phyloP scores from a whole-genome alignment of 2,329 filamentous ascomycete species.

The Nothophaeocryptopus gaeumannii region DNA sequence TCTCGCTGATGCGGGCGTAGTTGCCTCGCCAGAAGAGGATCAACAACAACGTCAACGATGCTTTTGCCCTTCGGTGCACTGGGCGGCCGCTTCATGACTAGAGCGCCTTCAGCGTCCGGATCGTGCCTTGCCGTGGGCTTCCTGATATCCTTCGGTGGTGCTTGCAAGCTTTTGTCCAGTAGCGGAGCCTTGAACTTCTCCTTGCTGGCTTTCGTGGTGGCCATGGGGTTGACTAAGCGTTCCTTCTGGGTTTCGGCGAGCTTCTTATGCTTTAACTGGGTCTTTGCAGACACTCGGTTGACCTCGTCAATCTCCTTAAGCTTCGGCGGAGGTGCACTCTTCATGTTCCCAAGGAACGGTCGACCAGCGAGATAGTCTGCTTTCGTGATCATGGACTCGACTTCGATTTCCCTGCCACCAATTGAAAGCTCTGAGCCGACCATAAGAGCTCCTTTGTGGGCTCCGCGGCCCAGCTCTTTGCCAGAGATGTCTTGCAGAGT shows the following conservation, averaged over 20 bases:
- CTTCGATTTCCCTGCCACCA: slow-evolving; percentile 65
- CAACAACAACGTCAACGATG: slow-evolving; percentile 69
- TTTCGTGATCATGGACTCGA: slow-evolving; percentile 61
- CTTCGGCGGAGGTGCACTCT: slow-evolving; percentile 25
- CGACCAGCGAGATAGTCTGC: slow-evolving; percentile 45
- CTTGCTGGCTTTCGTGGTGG: slow-evolving; percentile 39
- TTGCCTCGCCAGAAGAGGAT: slow-evolving; percentile 62
- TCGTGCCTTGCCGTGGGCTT: slow-evolving; percentile 63
- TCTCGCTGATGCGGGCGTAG: slow-evolving; percentile 67
- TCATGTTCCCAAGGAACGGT: slow-evolving; percentile 27
- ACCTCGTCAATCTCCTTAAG: slow-evolving; percentile 29
- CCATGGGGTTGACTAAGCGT: slow-evolving; percentile 37
- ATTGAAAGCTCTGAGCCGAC: slow-evolving; percentile 61
- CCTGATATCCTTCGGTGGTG: slow-evolving; percentile 44
- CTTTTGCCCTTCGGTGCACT: slow-evolving; percentile 59
- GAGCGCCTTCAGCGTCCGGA: slow-evolving; percentile 55
- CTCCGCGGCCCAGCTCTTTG: slow-evolving; percentile 59
- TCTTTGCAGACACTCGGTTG: slow-evolving; percentile 29
- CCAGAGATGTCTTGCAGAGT: slow-evolving; percentile 62
- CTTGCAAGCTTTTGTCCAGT: slow-evolving; percentile 45
- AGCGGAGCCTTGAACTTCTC: slow-evolving; percentile 60
- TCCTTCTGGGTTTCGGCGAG: slow-evolving; percentile 40
- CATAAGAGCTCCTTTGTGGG: slow-evolving; percentile 56
- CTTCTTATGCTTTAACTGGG: slow-evolving; percentile 33
- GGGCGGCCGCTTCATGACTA: slow-evolving; percentile 64